A percentile compares a stretch with the other conserved stretches of the same genome.
Conservation (phyloP, 1,139 yeast genomes). For the Hansenula sp. region DNA sequence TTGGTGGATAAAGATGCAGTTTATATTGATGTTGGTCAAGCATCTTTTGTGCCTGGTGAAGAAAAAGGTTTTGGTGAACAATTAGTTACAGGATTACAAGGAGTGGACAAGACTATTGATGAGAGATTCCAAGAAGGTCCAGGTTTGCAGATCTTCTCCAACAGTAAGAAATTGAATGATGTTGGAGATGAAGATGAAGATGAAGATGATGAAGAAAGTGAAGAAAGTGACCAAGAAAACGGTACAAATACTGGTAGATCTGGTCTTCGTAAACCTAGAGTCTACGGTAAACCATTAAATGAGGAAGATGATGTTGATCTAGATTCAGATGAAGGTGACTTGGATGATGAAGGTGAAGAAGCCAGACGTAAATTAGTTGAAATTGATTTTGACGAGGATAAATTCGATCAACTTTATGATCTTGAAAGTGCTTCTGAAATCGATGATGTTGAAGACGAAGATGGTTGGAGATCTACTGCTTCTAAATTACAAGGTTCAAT, state of each 20-base stretch:
- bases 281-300: conserved; percentile 51
- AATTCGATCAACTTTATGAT: conserved; percentile 35
- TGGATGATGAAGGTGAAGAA: conserved; percentile 29
- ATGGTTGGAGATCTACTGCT: conserved; percentile 45
- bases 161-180: conserved; percentile 41
- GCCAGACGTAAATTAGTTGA: conserved; percentile 37
- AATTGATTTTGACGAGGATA: conserved; percentile 43
- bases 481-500: conserved; percentile 38
- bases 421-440: conserved; percentile 41
- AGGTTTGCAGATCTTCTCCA: conserved; percentile 69
- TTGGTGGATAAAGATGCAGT: conserved; percentile 97
- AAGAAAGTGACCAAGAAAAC: conserved; percentile 30
- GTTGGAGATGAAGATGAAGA: conserved; percentile 36
- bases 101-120: conserved; percentile 58
- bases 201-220: conserved; percentile 33
- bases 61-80: conserved; percentile 79
- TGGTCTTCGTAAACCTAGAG: conserved; percentile 53
- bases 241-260: conserved; percentile 52
- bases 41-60: conserved; percentile 57
- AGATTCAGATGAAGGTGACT: conserved; percentile 35
- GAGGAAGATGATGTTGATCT: conserved; percentile 46
- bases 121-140: conserved; percentile 52
- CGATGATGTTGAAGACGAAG: conserved; percentile 33
- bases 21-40: conserved; percentile 79
- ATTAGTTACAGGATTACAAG: conserved; percentile 76